A percentile compares a stretch with the other conserved stretches of the same genome.
phyloP scores from a whole-genome alignment of 2,329 filamentous ascomycete species.

The Aphanoascus verrucosus region DNA sequence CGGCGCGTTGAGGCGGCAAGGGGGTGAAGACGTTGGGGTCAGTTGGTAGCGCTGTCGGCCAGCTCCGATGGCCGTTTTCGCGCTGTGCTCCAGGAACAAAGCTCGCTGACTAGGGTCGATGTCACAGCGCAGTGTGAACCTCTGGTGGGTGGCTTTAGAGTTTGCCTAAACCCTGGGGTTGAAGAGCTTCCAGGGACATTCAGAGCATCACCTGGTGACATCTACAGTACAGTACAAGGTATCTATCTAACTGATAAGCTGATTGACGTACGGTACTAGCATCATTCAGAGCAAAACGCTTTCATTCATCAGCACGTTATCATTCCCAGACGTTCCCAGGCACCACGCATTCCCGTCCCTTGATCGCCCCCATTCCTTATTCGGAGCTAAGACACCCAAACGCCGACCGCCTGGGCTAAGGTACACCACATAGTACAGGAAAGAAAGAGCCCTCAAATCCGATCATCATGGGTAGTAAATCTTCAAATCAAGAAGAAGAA shows the following conservation, averaged over 20 bases:
- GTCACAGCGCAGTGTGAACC: background rate
- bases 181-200: too few relatives aligned
- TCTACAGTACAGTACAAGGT: too few relatives aligned
- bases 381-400: background rate
- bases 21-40: background rate
- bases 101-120: background rate
- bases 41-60: constrained; percentile 1
- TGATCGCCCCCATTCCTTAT: background rate
- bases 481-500: background rate
- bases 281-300: background rate
- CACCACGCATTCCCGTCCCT: background rate
- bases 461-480: background rate
- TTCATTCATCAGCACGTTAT: constrained; percentile 1
- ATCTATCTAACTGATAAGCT: too few relatives aligned
- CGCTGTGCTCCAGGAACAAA: background rate
- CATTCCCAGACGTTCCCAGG: background rate
- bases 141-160: background rate
- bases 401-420: constrained; percentile 2
- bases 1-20: background rate
- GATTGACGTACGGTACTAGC: too few relatives aligned
- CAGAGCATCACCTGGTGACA: too few relatives aligned
- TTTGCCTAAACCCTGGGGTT: background rate
- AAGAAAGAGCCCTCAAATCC: background rate
- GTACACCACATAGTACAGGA: background rate
- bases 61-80: constrained; percentile 4